Conservation (phyloP, 306 rosid species). For the Alnus glutinosa region DNA sequence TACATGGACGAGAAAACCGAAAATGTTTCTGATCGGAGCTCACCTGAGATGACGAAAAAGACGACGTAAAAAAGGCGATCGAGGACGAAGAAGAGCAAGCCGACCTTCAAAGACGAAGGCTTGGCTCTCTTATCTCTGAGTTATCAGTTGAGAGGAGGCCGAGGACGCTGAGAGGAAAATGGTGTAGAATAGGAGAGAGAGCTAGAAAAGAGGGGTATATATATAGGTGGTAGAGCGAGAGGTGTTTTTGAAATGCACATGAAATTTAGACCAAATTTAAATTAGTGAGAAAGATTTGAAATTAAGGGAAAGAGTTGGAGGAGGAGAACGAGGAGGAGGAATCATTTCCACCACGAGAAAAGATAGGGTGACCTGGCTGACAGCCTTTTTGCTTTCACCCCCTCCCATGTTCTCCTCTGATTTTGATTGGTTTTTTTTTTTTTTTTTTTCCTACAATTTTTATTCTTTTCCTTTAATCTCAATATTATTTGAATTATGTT, state of each 20-base stretch:
- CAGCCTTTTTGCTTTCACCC: slow-evolving; percentile 30
- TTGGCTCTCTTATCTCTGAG: background rate
- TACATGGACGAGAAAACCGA: background rate
- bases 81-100: slow-evolving; percentile 21
- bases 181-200: slow-evolving; percentile 26
- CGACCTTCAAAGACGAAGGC: slow-evolving; percentile 25
- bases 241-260: slow-evolving; percentile 33
- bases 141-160: background rate
- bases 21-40: slow-evolving; percentile 4
- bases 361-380: slow-evolving; percentile 51
- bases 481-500: too few species aligned
- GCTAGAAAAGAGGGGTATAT: slow-evolving; percentile 1
- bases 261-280: slow-evolving; percentile 34
- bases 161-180: slow-evolving; percentile 17
- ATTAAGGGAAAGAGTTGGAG: background rate
- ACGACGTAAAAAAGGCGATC: slow-evolving; percentile 20
- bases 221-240: slow-evolving; percentile 25
- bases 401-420: slow-evolving; percentile 15
- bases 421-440: background rate
- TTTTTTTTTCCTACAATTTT: too few species aligned
- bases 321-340: slow-evolving; percentile 7
- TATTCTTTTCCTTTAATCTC: too few species aligned
- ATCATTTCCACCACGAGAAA: slow-evolving; percentile 52
- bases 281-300: background rate
- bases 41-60: background rate